phyloP scores from a whole-genome alignment of 345 rosid genomes.

The Populus pruinosa region DNA sequence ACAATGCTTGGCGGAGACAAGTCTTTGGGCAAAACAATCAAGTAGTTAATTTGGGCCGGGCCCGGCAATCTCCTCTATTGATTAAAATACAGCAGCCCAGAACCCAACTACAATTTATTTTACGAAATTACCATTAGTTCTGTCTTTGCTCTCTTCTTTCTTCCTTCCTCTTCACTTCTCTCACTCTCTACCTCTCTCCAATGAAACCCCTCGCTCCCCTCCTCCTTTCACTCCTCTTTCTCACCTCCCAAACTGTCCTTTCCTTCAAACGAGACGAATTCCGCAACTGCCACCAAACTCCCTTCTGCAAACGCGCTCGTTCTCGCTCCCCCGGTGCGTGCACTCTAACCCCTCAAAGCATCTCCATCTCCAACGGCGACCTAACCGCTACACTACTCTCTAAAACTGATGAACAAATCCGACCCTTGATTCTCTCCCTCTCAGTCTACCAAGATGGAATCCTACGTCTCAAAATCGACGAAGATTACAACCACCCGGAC shows the following conservation, averaged over 20 bases:
- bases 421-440: constrained; percentile 65
- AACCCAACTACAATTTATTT: too few relatives aligned
- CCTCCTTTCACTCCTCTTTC: constrained; percentile 38
- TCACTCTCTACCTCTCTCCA: neutral
- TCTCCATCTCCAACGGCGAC: constrained; percentile 65
- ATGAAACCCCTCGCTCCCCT: constrained; percentile 16
- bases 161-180: neutral
- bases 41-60: too few relatives aligned
- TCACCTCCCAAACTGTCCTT: constrained; percentile 36
- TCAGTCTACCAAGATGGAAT: constrained; percentile 65
- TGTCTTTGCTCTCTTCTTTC: neutral
- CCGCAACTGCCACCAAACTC: constrained; percentile 85
- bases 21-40: too few relatives aligned
- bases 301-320: constrained; percentile 95
- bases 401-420: constrained; percentile 34
- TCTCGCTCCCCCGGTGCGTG: constrained; percentile 63
- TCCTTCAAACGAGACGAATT: constrained; percentile 98
- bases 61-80: too few relatives aligned
- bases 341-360: constrained; percentile 46
- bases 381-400: constrained; percentile 69
- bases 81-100: too few relatives aligned
- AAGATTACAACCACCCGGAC: constrained; percentile 55
- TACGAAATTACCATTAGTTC: too few relatives aligned
- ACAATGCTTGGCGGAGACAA: too few relatives aligned
- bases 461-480: constrained; percentile 74